Evolutionary conservation across 2,329 filamentous ascomycete species (phyloP), one percentile per base, ranked within the genome.

Genomic region (Fusarium kyushuense): DNA sequence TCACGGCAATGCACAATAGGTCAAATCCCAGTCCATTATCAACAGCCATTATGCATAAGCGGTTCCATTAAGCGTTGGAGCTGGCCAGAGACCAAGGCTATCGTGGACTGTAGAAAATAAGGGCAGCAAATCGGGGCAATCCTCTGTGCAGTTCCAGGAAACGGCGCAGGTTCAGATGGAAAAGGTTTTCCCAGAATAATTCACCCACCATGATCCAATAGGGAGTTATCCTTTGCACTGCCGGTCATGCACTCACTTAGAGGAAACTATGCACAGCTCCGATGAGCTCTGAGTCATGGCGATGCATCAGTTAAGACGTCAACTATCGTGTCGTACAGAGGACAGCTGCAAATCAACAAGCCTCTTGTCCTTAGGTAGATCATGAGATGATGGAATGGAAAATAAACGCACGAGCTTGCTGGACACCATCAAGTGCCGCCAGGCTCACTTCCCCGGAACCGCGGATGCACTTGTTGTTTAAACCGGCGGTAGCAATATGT

Each of bases 361-460:
- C 67, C 65, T 53, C 36, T 10, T 23, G 21, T 23, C 10, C 27
- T 58, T 49, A 51, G 65, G 65, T 58, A 59, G 29, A 66, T 73
- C 54, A 54, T 58, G 56, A 67, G 61, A 69, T 63, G 42, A 47
- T 48, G 41, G 56, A 29, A 27, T 9, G 32, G 21, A 54, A 54
- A 42, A 57, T 35, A 46, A 48, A 56, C 32, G 27, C 56, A 57
- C 30, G 40, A 57, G 27, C 51, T 46, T 38, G 43, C 41, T 36
- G 25, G 58, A 70, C 71, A 73, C 71, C 69, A 72, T 63, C 53
- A 60, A 47, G 35, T 71, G 29, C 56, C 65, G 54, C 66, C 63
- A 65, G 67, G 67, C 45, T 64, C 69, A 69, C 71, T 66, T 72
- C 69, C 61, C 66, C 69, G 58, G 58, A 54, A 61, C 59, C 65